Evolutionary conservation across 371 early-diverging fungal genomes (phyloP), one percentile per base, ranked within the genome.

Genomic region (Mycotypha africana): DNA sequence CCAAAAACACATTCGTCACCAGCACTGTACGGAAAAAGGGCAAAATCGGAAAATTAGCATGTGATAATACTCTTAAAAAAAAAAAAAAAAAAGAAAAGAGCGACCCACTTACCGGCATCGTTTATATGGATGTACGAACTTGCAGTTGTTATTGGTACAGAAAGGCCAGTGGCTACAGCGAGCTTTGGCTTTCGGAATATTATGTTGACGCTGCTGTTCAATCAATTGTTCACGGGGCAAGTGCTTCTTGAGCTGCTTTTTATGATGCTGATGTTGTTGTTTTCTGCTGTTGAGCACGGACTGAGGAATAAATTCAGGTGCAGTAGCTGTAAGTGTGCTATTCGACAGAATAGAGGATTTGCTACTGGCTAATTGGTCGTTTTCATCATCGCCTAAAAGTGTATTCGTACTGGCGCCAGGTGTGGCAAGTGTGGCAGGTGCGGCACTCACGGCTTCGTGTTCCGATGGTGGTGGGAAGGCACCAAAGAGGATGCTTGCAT

Each of bases 141-240:
- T 79, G 64, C 79, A 79, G 39, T 74, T 68, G 46, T 76, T 74
- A 61, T 79, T 79, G 23, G 76, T 79, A 47, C 79, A 79, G 36
- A 54, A 51, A 4, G 79, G 79, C 79, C 79, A 78, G 45, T 67
- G 76, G 35, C 64, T 63, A 41, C 79, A 78, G 15, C 79, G 59
- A 30, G 74, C 62, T 51, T 67, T 74, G 36, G 72, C 57, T 21
- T 55, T 43, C 16, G 70, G 65, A 10, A 50, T 58, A 38, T 65
- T 47, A 12, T 47, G 47, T 47, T 69, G 70, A 9, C 56, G 43
- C 39, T 69, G 70, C 39, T 64, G 58, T 24, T 69, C 60, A 46
- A 69, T 69, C 28, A 55, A 45, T 40, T 69, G 58, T 2, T 42
- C 35, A 34, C 70, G 70, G 21, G 58, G 54, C 57, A 68, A 52